These are phyloP conservation scores for Magnusiomyces fungicola DNA, from an alignment of 1,139 yeast genomes.

Conservation along the genomic window DNA sequence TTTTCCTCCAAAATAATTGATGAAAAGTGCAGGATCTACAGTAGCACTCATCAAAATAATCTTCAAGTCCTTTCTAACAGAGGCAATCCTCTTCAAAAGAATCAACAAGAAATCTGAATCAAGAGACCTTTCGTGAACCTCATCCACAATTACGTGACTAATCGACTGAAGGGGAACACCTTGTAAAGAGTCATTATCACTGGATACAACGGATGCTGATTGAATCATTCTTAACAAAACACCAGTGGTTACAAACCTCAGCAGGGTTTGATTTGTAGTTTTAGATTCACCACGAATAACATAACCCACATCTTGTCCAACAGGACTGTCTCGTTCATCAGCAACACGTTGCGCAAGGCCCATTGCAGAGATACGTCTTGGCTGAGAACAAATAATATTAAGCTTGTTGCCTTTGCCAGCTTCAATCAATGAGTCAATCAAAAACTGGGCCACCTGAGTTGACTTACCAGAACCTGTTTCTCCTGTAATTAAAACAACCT, in stretches of 20 bases:
- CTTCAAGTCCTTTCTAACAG: conserved; percentile 43
- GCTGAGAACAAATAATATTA: conserved; percentile 83
- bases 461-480: conserved; percentile 97
- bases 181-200: too few relatives aligned
- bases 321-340: conserved; percentile 59
- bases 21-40: conserved; percentile 64
- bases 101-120: conserved; percentile 84
- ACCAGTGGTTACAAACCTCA: conserved; percentile 88
- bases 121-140: conserved; percentile 90
- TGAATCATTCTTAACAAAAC: conserved; percentile 82
- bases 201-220: conserved; percentile 27
- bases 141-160: conserved; percentile 77
- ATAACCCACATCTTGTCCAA: conserved; percentile 83
- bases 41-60: conserved; percentile 93
- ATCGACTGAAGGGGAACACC: conserved; percentile 40
- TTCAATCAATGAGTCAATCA: conserved; percentile 50
- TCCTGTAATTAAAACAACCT: conserved; percentile 78
- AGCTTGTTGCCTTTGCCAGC: conserved; percentile 39
- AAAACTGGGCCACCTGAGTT: conserved; percentile 85
- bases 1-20: conserved; percentile 46
- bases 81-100: conserved; percentile 52
- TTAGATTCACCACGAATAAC: conserved; percentile 85
- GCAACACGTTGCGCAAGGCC: conserved; percentile 92
- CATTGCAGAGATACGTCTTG: conserved; percentile 90
- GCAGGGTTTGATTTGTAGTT: conserved; percentile 52